Conservation (phyloP, 2,329 filamentous ascomycete species). For the Fusarium algeriense region DNA sequence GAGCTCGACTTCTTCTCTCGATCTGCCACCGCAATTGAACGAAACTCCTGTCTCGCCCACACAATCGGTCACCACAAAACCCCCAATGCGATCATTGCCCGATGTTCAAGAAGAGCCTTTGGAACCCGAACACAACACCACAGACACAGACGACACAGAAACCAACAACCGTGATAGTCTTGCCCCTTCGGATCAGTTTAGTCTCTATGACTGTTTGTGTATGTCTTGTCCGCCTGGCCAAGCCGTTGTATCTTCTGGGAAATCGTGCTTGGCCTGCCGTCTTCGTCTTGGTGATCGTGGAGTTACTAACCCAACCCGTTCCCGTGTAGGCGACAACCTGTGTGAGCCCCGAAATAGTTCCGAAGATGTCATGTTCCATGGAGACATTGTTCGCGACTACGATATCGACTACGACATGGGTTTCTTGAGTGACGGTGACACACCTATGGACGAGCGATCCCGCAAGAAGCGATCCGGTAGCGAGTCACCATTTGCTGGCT, state of each 20-base stretch:
- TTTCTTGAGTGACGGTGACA: conserved; percentile 74
- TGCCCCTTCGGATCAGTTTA: conserved; percentile 53
- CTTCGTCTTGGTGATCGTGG: conserved; percentile 7
- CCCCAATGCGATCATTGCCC: conserved; percentile 76
- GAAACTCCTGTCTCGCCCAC: conserved; percentile 66
- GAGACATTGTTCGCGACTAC: conserved; percentile 56
- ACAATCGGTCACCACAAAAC: conserved; percentile 56
- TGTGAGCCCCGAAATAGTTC: conserved; percentile 67
- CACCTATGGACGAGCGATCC: conserved; percentile 58
- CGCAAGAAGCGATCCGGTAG: conserved; percentile 68
- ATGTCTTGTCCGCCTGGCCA: conserved; percentile 57
- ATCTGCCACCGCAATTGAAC: conserved; percentile 66
- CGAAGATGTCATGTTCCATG: conserved; percentile 53
- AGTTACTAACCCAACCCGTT: conserved; percentile 32
- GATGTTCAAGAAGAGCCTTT: conserved; percentile 87
- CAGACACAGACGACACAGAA: background rate
- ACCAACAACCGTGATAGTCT: conserved; percentile 63
- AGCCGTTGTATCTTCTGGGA: conserved; percentile 5
- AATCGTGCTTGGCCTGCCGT: conserved; percentile 12
- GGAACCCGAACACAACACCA: conserved; percentile 69
- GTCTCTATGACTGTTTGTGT: conserved; percentile 79
- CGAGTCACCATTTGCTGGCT: conserved; percentile 71
- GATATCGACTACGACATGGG: conserved; percentile 75
- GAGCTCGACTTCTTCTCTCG: conserved; percentile 84
- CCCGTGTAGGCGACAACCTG: conserved; percentile 67